These are phyloP conservation scores for Teunomyces tritomae DNA, from an alignment of 805 yeast species.

Conservation along the genomic window DNA sequence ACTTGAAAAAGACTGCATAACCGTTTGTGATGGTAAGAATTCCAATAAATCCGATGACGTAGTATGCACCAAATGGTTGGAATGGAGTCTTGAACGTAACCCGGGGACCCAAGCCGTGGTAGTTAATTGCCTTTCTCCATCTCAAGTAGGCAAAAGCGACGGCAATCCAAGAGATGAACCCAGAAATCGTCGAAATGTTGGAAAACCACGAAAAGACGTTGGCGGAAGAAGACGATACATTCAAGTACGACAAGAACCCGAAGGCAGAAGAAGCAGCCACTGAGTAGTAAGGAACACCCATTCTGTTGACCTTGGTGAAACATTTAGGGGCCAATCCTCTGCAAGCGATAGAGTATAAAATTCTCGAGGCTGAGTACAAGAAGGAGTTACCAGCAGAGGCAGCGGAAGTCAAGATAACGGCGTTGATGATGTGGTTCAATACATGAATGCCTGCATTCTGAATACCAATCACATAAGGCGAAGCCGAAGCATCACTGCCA, in stretches of 20 bases:
- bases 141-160: conserved; percentile 53
- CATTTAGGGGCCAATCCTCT: conserved; percentile 55
- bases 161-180: conserved; percentile 62
- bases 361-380: conserved; percentile 66
- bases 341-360: conserved; percentile 49
- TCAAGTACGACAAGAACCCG: conserved; percentile 51
- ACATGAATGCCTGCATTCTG: conserved; percentile 59
- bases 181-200: conserved; percentile 63
- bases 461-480: conserved; percentile 86
- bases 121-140: conserved; percentile 61
- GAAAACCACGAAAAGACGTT: conserved; percentile 63
- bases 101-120: conserved; percentile 52
- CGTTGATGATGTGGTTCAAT: conserved; percentile 78
- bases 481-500: conserved; percentile 39
- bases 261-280: conserved; percentile 34
- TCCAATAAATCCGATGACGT: conserved; percentile 47
- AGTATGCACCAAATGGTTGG: conserved; percentile 60
- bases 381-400: conserved; percentile 49
- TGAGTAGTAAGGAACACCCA: conserved; percentile 43
- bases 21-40: conserved; percentile 70
- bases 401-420: conserved; percentile 65
- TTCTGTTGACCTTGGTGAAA: conserved; percentile 34
- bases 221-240: conserved; percentile 51
- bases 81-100: conserved; percentile 54
- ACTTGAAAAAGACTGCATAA: conserved; percentile 62